Evolutionary conservation across 495 filamentous ascomycete genomes (phyloP).

Genomic region (Pyrenula aspistea): DNA sequence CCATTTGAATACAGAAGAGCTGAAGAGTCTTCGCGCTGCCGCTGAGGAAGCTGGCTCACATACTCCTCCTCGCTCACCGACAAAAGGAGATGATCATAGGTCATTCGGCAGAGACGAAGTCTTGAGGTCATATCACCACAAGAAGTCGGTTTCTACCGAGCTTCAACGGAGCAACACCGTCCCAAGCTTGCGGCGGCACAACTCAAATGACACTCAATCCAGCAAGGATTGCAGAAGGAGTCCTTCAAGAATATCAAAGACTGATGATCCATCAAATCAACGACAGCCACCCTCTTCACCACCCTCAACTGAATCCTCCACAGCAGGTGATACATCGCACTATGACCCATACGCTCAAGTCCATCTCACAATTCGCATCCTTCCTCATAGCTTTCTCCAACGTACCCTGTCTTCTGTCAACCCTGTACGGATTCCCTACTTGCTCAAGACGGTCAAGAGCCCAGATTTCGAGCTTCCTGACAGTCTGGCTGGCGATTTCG

Average conservation of each 20-base stretch:
- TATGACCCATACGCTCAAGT: slow-evolving; percentile 82
- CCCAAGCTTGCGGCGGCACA: slow-evolving; percentile 24
- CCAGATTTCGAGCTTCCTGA: slow-evolving; percentile 83
- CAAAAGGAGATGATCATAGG: slow-evolving; percentile 30
- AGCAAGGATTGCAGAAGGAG: background rate
- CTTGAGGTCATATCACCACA: slow-evolving; percentile 27
- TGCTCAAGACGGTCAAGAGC: slow-evolving; percentile 67
- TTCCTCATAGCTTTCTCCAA: slow-evolving; percentile 67
- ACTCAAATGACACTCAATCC: slow-evolving; percentile 3
- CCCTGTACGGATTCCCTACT: slow-evolving; percentile 59
- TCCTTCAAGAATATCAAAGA: background rate
- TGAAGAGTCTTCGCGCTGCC: slow-evolving; percentile 51
- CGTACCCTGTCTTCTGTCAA: slow-evolving; percentile 43
- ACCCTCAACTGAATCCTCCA: slow-evolving; percentile 4
- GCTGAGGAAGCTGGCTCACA: slow-evolving; percentile 31
- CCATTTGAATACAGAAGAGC: slow-evolving; percentile 48
- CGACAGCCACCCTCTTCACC: background rate
- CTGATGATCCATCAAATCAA: background rate
- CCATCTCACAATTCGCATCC: slow-evolving; percentile 74
- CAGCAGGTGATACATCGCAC: slow-evolving; percentile 29
- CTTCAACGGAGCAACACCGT: slow-evolving; percentile 41
- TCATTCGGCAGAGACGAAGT: slow-evolving; percentile 54
- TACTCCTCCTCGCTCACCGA: slow-evolving; percentile 25
- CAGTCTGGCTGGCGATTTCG: slow-evolving; percentile 72
- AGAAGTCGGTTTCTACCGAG: slow-evolving; percentile 13